Evolutionary conservation across 225 moss, liverwort and hornwort species (phyloP), one percentile per base, ranked within the genome.

Genomic region (Polytrichum formosum): DNA sequence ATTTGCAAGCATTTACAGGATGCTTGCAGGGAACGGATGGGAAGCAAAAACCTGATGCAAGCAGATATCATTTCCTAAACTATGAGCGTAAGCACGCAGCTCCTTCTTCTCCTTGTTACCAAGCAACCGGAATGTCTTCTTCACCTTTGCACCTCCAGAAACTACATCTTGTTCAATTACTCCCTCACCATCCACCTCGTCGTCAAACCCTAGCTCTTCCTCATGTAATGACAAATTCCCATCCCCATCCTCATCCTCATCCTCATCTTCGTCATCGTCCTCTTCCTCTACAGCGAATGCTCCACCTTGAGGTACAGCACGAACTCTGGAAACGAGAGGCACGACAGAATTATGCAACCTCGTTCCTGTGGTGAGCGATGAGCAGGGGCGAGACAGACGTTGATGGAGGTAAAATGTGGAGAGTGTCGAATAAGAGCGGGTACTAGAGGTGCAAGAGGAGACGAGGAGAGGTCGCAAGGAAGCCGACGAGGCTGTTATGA

Each of bases 41-140:
- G 62, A 64, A 26, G 26, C 55, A 59, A 54, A 22, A 59, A 95
- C 95, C 90, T 96, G 93, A 73, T 96, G 96, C 27, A 91, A 21
- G 77, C 91, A 88, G 64, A 96, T 85, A 59, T 82, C 83, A 54
- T 84, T 90, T 54, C 91, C 87, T 55, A 90, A 76, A 62, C 87
- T 76, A 70, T 96, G 96, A 2, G 96, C 91, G 70, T 88, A 96
- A 2, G 93, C 96, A 54, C 96, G 88, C 16, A 96, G 91, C 85
- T 96, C 93, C 78, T 96, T 96, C 85, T 87, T 90, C 80, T 93
- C 96, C 78, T 90, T 90, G 64, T 69, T 82, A 27, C 87, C 93
- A 26, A 96, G 76, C 56, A 69, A 56, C 68, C 82, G 77, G 25
- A 96, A 90, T 29, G 88, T 84, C 64, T 74, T 73, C 66, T 65